A percentile compares a stretch with the other conserved stretches of the same genome.
phyloP scores from a whole-genome alignment of 148 eudicot genomes.

The Heliosperma pusillum region DNA sequence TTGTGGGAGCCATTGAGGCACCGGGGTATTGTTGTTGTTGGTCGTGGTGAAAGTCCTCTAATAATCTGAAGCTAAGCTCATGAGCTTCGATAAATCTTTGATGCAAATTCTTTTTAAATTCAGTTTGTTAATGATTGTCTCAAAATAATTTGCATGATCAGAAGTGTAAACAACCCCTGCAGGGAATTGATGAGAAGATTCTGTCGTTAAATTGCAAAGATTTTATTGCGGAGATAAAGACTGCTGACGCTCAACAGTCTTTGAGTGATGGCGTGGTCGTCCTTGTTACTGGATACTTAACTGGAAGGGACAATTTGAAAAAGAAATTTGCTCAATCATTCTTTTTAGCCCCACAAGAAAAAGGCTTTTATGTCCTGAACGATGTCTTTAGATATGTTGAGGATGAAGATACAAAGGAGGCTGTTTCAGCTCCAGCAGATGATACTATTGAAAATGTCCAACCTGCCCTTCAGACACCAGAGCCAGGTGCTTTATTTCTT shows the following conservation, averaged over 20 bases:
- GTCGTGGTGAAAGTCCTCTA: too few relatives aligned
- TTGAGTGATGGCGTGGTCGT: slow-evolving; percentile 67
- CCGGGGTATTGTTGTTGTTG: too few relatives aligned
- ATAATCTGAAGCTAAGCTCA: too few relatives aligned
- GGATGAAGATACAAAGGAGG: slow-evolving; percentile 27
- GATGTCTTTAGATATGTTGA: slow-evolving; percentile 74
- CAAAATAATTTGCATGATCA: slow-evolving; percentile 1
- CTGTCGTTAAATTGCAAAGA: slow-evolving; percentile 57
- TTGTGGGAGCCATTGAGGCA: too few relatives aligned
- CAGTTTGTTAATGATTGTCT: background rate
- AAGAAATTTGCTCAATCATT: slow-evolving; percentile 71
- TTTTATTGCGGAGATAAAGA: slow-evolving; percentile 65
- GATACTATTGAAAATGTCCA: slow-evolving; percentile 25
- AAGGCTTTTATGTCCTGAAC: slow-evolving; percentile 79
- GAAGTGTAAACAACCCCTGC: slow-evolving; percentile 16
- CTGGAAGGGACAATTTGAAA: slow-evolving; percentile 50
- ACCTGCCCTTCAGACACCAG: slow-evolving; percentile 29
- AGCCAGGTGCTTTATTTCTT: slow-evolving; percentile 25
- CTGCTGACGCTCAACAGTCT: slow-evolving; percentile 86
- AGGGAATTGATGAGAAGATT: slow-evolving; percentile 74
- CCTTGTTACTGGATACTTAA: slow-evolving; percentile 75
- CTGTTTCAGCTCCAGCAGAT: slow-evolving; percentile 22
- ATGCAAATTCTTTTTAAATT: too few relatives aligned
- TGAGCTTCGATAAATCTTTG: too few relatives aligned
- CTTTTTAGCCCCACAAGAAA: slow-evolving; percentile 88